Evolutionary conservation across 1,284 basidiomycete genomes (phyloP), one percentile per base, ranked within the genome.

Genomic region (Tetrapyrgos nigripes): DNA sequence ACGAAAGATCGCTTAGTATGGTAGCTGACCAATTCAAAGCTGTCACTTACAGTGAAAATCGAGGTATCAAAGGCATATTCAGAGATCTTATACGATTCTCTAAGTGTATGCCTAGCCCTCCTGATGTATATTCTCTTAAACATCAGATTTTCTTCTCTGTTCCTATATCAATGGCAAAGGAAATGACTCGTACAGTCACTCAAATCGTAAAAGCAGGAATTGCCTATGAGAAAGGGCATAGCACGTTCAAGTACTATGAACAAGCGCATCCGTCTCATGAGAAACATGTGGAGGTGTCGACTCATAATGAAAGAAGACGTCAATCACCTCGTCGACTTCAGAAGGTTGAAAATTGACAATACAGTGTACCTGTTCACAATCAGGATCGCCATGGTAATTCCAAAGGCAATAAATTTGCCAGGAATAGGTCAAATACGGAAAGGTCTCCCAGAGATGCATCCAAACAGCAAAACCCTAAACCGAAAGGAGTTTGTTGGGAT

Each of bases 71-170:
- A n/a, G 33, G 53, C 11, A n/a, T 59, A 9, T 59, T 59, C 19
- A n/a, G n/a, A n/a, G n/a, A n/a, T n/a, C n/a, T n/a, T n/a, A n/a
- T n/a, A n/a, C n/a, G n/a, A n/a, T n/a, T n/a, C 14, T 3, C 58
- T 1, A 29, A 9, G 3, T 50, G 47, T n/a, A 51, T 59, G 48
- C 58, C 58, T 5, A 50, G 45, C 26, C 58, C 58, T 4, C 58
- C 58, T 1, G 58, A 59, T 46, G 6, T 55, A 1, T 59, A 59
- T 31, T 49, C 46, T 2, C 55, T 59, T 48, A 55, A 55, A 29
- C 28, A 55, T 3, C 47, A 44, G 19, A 17, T 59, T 5, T 17
- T 59, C 17, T 19, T 55, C 0, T 59, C n/a, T 31, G 53, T 10
- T n/a, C n/a, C n/a, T n/a, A n/a, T n/a, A n/a, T n/a, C n/a, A n/a